Conservation (phyloP, 495 filamentous ascomycete species). For the Neurospora sp. region DNA sequence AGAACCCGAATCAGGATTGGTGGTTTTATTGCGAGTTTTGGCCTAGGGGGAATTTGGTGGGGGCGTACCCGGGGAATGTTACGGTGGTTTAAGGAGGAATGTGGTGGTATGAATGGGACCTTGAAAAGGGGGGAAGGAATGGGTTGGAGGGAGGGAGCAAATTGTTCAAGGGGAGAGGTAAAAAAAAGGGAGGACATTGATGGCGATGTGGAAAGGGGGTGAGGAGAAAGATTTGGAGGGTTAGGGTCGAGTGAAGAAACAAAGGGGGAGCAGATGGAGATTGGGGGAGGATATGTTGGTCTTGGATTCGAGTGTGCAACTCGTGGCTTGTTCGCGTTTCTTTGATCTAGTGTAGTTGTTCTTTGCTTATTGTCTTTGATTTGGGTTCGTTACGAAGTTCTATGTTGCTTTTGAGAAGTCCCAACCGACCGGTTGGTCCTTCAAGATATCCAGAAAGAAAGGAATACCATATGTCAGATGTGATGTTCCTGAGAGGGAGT, state of each 20-base stretch:
- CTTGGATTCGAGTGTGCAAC: neutral
- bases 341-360: neutral
- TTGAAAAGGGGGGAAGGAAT: neutral
- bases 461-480: too few species aligned
- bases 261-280: neutral
- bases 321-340: neutral
- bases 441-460: too few species aligned
- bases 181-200: neutral
- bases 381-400: neutral
- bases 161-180: neutral
- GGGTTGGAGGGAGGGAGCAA: neutral
- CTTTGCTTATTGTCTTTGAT: neutral
- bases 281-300: neutral
- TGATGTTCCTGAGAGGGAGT: too few species aligned
- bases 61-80: constrained; percentile 9
- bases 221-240: neutral
- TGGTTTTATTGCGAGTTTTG: constrained; percentile 16
- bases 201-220: neutral
- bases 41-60: constrained; percentile 10
- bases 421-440: too few species aligned
- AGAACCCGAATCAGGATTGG: constrained; percentile 12
- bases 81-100: neutral
- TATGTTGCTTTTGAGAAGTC: neutral
- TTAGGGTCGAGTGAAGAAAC: neutral
- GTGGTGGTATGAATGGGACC: too few species aligned